Conservation (phyloP, 2,329 filamentous ascomycete species). For the Colletotrichum nymphaeae region DNA sequence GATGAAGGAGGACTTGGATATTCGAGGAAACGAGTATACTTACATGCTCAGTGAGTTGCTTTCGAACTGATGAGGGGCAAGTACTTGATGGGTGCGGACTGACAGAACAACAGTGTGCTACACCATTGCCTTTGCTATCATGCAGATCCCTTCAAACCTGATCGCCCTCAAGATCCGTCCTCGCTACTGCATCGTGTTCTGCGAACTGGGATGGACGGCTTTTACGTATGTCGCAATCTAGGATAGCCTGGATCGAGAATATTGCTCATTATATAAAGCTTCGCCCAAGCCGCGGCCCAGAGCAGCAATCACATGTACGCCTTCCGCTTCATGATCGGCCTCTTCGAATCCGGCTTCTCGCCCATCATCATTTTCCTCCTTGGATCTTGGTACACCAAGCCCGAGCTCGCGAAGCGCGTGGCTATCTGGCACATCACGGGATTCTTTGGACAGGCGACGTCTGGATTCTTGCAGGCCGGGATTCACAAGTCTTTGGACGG, state of each 20-base stretch:
- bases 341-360: constrained; percentile 45
- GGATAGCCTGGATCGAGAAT: too few relatives aligned
- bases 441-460: constrained; percentile 41
- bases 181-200: constrained; percentile 70
- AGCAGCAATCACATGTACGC: constrained; percentile 42
- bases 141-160: constrained; percentile 74
- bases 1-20: constrained; percentile 19
- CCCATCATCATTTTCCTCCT: constrained; percentile 45
- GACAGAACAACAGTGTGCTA: constrained; percentile 6
- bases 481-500: constrained; percentile 44
- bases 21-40: constrained; percentile 15
- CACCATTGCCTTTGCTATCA: constrained; percentile 71
- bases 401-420: constrained; percentile 43
- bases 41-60: constrained; percentile 16
- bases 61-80: not conserved
- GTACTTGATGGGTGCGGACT: not conserved
- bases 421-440: constrained; percentile 43
- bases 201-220: constrained; percentile 36
- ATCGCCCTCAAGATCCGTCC: constrained; percentile 72
- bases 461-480: constrained; percentile 45
- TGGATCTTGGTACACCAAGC: constrained; percentile 45
- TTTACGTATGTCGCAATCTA: constrained; percentile 4
- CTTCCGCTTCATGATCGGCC: constrained; percentile 46
- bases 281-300: constrained; percentile 12
- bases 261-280: not conserved